Evolutionary conservation across 768 basidiomycete species (phyloP), one percentile per base, ranked within the genome.

Genomic region (Leccinum incarnatum): DNA sequence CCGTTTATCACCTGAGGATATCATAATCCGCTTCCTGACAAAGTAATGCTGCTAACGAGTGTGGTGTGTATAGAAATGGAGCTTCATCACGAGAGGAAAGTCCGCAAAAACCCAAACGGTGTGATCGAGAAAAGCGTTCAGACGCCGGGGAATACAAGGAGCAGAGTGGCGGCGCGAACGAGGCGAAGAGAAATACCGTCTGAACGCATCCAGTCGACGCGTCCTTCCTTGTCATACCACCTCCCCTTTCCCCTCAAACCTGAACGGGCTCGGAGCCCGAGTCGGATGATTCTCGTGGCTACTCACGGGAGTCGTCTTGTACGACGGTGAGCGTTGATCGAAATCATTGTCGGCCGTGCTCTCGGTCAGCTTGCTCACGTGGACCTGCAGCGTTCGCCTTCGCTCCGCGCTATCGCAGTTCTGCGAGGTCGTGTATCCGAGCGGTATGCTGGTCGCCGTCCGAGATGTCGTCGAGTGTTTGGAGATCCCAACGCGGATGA

Each of bases 401-500:
- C 37, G 45, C 21, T 34, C 37, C 10, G 17, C 4, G 8, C 2
- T 14, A 5, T 19, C 9, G 12, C 11, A 10, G 5, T 21, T 9
- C 1, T 2, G 7, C 15, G 27, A 3, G 0, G 30, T 27, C 1
- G 21, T 34, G 1, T 27, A n/a, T 19, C 11, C 12, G 1, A 30
- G 29, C 6, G 27, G 49, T 19, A 50, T 29, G 49, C 49, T 30
- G 5, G 10, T 30, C 10, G 5, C 23, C n/a, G 29, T 4, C 27
- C 17, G 49, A 8, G 15, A 19, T 17, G 27, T 9, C 2, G 5
- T 25, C 19, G 32, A 34, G 17, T n/a, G 32, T 17, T 21, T 30
- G 4, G 40, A 21, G 27, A 63, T 40, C 14, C 54, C 56, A 47
- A 30, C 30, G 30, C 30, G 30, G 12, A 63, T 47, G 8, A 63